Evolutionary conservation across 345 rosid genomes (phyloP).

Genomic region (Psidium friedrichsthalianum): DNA sequence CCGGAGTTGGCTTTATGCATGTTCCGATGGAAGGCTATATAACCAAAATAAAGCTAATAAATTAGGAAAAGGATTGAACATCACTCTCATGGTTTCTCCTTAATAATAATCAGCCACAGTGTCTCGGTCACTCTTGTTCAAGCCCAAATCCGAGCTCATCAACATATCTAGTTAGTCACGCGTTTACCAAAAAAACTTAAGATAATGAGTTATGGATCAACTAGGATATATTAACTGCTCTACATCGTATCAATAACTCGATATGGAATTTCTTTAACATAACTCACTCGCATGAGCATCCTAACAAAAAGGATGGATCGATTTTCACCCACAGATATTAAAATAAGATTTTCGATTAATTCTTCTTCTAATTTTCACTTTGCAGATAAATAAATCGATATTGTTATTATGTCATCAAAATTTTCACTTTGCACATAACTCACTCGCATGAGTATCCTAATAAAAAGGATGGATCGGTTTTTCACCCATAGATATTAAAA

Average conservation of each 20-base stretch:
- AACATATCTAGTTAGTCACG: no score
- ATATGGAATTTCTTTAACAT: no score
- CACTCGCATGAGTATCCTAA: no score
- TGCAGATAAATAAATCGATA: not conserved
- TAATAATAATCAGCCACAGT: not conserved
- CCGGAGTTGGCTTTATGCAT: not conserved
- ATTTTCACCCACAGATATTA: not conserved
- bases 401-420: not conserved
- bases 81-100: not conserved
- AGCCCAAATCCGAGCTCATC: no score
- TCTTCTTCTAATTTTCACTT: not conserved
- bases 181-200: no score
- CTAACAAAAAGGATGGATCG: not conserved
- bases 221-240: no score
- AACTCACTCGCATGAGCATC: no score
- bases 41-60: not conserved
- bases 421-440: not conserved
- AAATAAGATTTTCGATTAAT: not conserved
- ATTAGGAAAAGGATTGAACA: not conserved
- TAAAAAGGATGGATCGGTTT: not conserved
- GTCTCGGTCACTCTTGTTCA: no score
- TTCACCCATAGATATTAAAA: not conserved
- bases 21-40: not conserved
- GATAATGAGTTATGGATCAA: no score
- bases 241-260: no score